phyloP scores from a whole-genome alignment of 1,284 basidiomycete species.

The Leucoagaricus sp. region DNA sequence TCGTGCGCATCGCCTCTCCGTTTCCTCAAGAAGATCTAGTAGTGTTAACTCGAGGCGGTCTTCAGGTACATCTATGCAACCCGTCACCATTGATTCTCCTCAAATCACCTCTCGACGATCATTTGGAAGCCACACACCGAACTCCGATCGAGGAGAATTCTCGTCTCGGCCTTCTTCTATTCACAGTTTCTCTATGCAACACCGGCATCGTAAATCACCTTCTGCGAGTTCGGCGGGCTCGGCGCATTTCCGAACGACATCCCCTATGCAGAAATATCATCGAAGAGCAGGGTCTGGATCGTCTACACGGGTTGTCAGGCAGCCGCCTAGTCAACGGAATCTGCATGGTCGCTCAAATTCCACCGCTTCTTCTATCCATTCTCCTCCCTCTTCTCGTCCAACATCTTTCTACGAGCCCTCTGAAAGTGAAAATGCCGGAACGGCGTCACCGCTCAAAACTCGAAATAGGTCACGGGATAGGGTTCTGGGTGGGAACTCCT shows the following conservation, averaged over 20 bases:
- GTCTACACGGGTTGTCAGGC: conserved; percentile 75
- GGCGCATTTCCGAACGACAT: conserved; percentile 58
- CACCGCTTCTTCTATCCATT: conserved; percentile 72
- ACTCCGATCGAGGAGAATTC: conserved; percentile 74
- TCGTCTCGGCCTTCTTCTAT: conserved; percentile 76
- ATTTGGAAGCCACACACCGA: conserved; percentile 74
- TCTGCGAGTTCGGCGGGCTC: conserved; percentile 76
- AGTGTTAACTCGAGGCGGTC: conserved; percentile 80
- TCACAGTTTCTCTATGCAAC: conserved; percentile 62
- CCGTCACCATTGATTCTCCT: conserved; percentile 59
- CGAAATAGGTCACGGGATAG: conserved; percentile 39
- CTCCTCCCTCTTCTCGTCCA: conserved; percentile 69
- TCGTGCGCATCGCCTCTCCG: conserved; percentile 60
- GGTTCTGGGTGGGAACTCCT: conserved; percentile 39
- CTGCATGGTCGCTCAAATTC: conserved; percentile 70
- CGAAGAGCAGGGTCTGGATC: conserved; percentile 72
- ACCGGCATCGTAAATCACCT: conserved; percentile 70
- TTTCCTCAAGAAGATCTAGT: conserved; percentile 76
- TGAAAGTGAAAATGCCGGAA: conserved; percentile 53
- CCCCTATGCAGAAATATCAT: conserved; percentile 72
- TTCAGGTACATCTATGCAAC: conserved; percentile 65
- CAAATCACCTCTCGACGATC: conserved; percentile 60
- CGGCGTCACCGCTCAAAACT: conserved; percentile 27
- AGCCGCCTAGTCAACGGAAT: conserved; percentile 46
- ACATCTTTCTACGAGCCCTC: conserved; percentile 75